A percentile compares a stretch with the other conserved stretches of the same genome.
Evolutionary conservation across 163 green algal species (phyloP).

Genomic region (Dunaliella salina): DNA sequence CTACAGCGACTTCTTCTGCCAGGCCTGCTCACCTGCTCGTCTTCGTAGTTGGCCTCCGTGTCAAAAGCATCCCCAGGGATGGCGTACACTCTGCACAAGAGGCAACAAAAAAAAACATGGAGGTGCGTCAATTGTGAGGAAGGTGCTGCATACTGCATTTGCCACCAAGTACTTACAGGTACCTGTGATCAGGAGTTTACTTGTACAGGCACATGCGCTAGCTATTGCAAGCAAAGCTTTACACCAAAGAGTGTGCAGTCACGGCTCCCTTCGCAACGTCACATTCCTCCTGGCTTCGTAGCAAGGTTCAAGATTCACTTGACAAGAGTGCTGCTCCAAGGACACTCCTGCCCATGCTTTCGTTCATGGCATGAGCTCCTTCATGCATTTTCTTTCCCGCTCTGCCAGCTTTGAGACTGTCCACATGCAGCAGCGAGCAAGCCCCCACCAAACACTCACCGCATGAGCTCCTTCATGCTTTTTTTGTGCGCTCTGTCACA

Average conservation of each 20-base stretch:
- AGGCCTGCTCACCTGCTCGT: conserved; percentile 30
- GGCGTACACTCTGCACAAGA: conserved; percentile 30
- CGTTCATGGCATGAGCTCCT: conserved; percentile 43
- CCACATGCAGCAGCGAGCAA: not conserved
- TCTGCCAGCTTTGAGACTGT: not conserved
- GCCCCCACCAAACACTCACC: not conserved
- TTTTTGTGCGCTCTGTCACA: no score
- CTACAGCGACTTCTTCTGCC: not conserved
- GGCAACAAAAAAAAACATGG: not conserved
- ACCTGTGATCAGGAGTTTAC: not conserved
- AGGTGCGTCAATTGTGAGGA: no score
- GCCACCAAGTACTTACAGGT: not conserved
- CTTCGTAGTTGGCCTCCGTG: conserved; percentile 43
- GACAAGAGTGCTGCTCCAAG: not conserved
- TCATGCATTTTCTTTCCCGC: conserved; percentile 61
- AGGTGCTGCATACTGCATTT: not conserved
- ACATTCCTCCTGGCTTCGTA: not conserved
- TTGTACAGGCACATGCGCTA: not conserved
- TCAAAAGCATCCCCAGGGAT: conserved; percentile 49
- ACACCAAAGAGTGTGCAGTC: no score
- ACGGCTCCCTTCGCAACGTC: no score
- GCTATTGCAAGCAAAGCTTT: no score
- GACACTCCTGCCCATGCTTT: not conserved
- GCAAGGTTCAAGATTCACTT: not conserved
- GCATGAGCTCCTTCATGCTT: not conserved